These are phyloP conservation scores for Zygnema circumcarinatum DNA, from an alignment of 139 green algal species.

Conservation along the genomic window DNA sequence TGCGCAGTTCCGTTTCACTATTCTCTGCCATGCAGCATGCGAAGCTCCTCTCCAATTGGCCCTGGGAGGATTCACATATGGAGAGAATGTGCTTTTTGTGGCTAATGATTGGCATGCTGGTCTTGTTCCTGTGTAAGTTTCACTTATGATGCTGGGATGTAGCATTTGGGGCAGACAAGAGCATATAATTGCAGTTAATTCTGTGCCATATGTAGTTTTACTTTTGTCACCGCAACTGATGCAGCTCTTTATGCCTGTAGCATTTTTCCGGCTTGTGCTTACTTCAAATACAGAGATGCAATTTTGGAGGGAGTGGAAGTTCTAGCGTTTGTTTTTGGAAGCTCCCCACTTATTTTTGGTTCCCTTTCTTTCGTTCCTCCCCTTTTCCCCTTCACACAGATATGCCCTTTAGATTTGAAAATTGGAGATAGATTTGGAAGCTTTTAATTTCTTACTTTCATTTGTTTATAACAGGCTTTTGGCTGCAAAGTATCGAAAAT, in stretches of 20 bases:
- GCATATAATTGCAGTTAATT: not conserved
- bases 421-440: no score
- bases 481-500: slow-evolving; percentile 81
- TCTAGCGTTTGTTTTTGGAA: no score
- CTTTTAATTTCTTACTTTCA: not conserved
- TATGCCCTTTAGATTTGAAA: no score
- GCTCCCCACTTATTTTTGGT: no score
- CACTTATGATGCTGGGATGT: not conserved
- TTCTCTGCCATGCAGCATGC: slow-evolving; percentile 79
- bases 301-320: no score
- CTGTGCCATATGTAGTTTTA: no score
- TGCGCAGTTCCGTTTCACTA: slow-evolving; percentile 74
- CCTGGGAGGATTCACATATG: slow-evolving; percentile 68
- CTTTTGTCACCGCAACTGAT: no score
- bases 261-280: no score
- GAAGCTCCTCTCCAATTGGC: slow-evolving; percentile 78
- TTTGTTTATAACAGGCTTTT: slow-evolving; percentile 26
- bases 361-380: no score
- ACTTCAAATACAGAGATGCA: no score
- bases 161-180: not conserved
- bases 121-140: slow-evolving; percentile 72
- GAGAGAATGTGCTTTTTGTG: slow-evolving; percentile 82
- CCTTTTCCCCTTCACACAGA: no score
- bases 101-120: slow-evolving; percentile 91
- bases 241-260: no score